Conservation (phyloP, 2,329 filamentous ascomycete species). For the Hirsutella minnesotensis region DNA sequence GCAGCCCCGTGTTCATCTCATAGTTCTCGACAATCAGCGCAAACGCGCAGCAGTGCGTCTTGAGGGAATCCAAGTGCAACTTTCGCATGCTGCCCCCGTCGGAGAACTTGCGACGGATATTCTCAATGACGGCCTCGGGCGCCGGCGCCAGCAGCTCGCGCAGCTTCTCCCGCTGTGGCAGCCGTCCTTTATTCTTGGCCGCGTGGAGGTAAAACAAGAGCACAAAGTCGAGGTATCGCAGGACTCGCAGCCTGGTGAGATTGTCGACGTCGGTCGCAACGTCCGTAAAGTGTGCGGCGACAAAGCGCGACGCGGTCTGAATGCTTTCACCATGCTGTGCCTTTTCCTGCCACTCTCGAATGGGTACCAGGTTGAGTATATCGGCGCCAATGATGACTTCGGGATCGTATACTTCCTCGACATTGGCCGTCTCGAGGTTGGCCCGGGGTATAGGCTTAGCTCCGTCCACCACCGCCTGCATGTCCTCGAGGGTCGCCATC, state of each 20-base stretch:
- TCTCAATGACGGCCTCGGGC: constrained; percentile 51
- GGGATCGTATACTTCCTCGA: constrained; percentile 62
- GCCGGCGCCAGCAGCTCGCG: constrained; percentile 42
- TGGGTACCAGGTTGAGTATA: constrained; percentile 53
- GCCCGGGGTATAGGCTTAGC: constrained; percentile 62
- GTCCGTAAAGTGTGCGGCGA: constrained; percentile 48
- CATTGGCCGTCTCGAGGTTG: constrained; percentile 53
- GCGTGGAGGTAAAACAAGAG: constrained; percentile 39
- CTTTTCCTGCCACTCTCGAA: constrained; percentile 64
- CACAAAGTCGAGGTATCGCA: constrained; percentile 49
- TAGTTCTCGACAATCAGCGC: constrained; percentile 63
- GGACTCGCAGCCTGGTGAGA: constrained; percentile 40
- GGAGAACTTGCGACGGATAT: constrained; percentile 58
- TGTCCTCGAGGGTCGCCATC: constrained; percentile 56
- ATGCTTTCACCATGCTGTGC: constrained; percentile 47
- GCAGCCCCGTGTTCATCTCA: constrained; percentile 55
- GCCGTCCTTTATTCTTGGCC: constrained; percentile 31
- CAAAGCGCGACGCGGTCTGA: constrained; percentile 47
- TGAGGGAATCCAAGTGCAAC: constrained; percentile 59
- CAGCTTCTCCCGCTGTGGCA: constrained; percentile 53
- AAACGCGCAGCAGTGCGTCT: constrained; percentile 61
- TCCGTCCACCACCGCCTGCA: constrained; percentile 52
- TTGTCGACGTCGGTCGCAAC: constrained; percentile 41
- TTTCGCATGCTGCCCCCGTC: constrained; percentile 53
- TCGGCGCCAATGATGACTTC: constrained; percentile 55